These are phyloP conservation scores for Vaccinium darrowii DNA, from an alignment of 148 eudicot species.

Conservation along the genomic window DNA sequence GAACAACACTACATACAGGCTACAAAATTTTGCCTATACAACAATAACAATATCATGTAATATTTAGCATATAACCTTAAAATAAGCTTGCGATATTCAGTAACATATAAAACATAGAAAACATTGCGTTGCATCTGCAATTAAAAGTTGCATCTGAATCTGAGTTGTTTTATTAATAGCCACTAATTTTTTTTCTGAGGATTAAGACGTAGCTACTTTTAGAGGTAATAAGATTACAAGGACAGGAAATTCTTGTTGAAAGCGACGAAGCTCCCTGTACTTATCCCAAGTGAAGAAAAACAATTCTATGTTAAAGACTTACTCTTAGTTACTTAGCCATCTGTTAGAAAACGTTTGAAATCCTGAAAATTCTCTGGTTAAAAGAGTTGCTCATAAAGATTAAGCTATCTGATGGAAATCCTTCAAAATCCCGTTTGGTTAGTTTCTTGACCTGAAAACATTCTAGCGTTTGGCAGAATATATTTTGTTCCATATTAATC, in stretches of 20 bases:
- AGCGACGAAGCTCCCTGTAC: neutral
- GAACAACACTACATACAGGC: neutral
- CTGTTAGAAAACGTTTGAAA: too few relatives aligned
- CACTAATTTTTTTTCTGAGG: neutral
- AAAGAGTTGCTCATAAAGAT: too few relatives aligned
- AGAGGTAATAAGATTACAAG: neutral
- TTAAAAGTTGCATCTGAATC: neutral
- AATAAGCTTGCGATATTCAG: neutral
- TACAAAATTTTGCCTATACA: neutral
- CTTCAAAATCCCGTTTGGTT: too few relatives aligned
- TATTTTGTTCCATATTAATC: too few relatives aligned
- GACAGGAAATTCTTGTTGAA: neutral
- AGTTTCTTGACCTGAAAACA: too few relatives aligned
- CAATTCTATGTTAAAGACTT: neutral
- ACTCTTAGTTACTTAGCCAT: neutral
- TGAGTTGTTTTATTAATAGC: neutral
- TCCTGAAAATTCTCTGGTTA: too few relatives aligned
- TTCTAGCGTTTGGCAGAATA: too few relatives aligned
- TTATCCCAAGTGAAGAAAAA: neutral
- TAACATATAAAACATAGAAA: neutral
- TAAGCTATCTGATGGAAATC: too few relatives aligned
- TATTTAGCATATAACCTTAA: neutral
- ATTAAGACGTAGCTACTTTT: neutral
- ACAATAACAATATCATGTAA: neutral
- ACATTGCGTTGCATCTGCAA: neutral